Base-by-base conservation (phyloP, 2,329 filamentous ascomycete genomes). In the Fusarium sp. region DNA sequence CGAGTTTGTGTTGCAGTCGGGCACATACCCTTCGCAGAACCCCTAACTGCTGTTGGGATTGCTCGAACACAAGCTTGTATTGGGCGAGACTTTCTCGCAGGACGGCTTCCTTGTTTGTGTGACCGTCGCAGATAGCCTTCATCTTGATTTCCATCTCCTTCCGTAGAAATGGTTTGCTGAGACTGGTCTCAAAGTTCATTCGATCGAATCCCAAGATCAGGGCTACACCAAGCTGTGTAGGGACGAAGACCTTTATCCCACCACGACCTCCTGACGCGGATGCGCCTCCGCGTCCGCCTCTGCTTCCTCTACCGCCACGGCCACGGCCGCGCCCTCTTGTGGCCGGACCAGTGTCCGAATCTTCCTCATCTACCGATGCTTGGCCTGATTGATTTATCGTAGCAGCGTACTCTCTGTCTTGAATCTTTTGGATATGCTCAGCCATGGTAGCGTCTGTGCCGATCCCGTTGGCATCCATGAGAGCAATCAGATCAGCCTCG, bases 361-460 rank as follows among this genome's bases (percentile, higher is more conserved):
- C 80, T 48, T 80, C 82, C 37, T 80, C 81, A 16, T 75, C 82
- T 59, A 77, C 77, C 45, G 78, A 74, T 58, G 77, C 63, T 57
- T 76, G 71, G 34, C 79, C 77, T 68, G 78, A 76, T 73, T 76
- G 85, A 77, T 81, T 88, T 77, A 77, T 82, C 3, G 91, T 90
- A 59, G 89, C 88, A 51, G 94, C 95, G 76, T 99, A 99, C 73
- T 94, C 86, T 63, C 96, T 86, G 62, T 94, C 89, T 79, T 98
- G 94, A 74, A 99, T 97, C 80, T 95, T 99, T 62, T 93, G 90
- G 75, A 99, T 99, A 77, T 99, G 96, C 75, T 99, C 96, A 0
- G 96, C 96, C 96, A 99, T 99, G 2, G 96, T 99, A 9, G 96
- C 96, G 81, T 99, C 96, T 12, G 96, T 99, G 14, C 96, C 96